phyloP scores from a whole-genome alignment of 331 rosid species.

The Dryas integrifolia region DNA sequence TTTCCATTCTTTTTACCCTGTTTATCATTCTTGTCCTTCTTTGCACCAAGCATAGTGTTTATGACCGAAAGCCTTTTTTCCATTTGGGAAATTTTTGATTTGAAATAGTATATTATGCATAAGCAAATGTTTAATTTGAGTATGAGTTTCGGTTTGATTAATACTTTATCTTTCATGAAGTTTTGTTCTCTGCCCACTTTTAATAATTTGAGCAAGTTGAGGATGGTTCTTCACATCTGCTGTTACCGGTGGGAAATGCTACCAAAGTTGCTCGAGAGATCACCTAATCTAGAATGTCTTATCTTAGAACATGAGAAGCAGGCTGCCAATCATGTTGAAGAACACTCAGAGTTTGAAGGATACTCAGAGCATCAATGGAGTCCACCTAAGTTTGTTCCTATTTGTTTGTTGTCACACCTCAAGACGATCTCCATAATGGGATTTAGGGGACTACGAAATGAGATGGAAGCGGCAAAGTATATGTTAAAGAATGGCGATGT shows the following conservation, averaged over 20 bases:
- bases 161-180: not conserved
- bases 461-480: not conserved
- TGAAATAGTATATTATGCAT: too few relatives aligned
- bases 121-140: not conserved
- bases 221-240: not conserved
- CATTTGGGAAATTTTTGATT: too few relatives aligned
- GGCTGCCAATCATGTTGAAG: not conserved
- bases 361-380: not conserved
- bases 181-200: not conserved
- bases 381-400: slow-evolving; percentile 6
- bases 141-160: not conserved
- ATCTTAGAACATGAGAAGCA: not conserved
- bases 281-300: not conserved
- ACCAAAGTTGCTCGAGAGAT: not conserved
- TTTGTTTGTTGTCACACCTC: not conserved
- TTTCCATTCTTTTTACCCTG: not conserved
- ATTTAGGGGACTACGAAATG: not conserved
- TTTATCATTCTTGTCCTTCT: not conserved
- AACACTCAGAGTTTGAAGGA: not conserved
- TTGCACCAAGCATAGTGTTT: too few relatives aligned
- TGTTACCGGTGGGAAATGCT: not conserved
- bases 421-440: not conserved
- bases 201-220: not conserved
- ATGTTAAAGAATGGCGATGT: not conserved
- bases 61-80: too few relatives aligned